These are phyloP conservation scores for Pleodorina starrii DNA, from an alignment of 139 green algal genomes.

Conservation along the genomic window DNA sequence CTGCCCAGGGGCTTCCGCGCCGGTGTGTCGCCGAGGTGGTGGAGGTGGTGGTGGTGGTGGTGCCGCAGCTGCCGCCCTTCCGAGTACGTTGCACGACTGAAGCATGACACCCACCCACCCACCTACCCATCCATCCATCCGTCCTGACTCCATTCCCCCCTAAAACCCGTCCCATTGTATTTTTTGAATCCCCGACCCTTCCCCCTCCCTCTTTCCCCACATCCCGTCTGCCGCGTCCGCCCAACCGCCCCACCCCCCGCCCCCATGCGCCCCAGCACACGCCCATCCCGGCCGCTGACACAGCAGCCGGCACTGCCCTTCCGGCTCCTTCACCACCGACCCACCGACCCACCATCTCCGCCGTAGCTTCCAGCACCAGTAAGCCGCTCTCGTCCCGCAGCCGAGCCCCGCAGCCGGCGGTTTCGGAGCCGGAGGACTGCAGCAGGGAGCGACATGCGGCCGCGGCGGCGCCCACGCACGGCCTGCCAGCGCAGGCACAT, in stretches of 20 bases:
- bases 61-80: no score
- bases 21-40: no score
- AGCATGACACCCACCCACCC: no score
- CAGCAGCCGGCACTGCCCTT: not conserved
- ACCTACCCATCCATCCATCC: no score
- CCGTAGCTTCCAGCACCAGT: not conserved
- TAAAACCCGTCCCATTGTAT: no score
- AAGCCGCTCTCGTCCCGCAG: not conserved
- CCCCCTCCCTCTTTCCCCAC: not conserved
- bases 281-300: not conserved
- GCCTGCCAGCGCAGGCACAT: not conserved
- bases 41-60: no score
- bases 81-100: no score
- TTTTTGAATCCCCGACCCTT: no score
- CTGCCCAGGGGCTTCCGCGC: no score
- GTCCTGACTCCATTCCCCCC: no score
- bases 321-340: not conserved
- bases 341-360: conserved; percentile 36
- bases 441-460: conserved; percentile 27
- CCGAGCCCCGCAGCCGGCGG: not conserved
- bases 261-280: not conserved
- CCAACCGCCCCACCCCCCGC: not conserved
- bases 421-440: not conserved
- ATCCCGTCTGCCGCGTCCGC: not conserved
- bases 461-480: not conserved